Conservation (phyloP, 208 protist genomes). For the Trypanosoma cruzi region DNA sequence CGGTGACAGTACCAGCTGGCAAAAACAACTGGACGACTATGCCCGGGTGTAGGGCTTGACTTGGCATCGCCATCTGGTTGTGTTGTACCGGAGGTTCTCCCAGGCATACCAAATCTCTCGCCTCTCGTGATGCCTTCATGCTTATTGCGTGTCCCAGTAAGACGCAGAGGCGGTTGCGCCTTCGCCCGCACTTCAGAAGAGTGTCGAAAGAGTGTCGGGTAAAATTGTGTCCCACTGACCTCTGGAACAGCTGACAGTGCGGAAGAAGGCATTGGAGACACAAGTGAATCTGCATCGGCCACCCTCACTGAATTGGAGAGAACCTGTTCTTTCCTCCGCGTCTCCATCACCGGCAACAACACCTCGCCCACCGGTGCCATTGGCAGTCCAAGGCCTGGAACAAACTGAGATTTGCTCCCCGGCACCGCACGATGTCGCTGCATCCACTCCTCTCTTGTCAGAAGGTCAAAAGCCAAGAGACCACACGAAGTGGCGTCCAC, state of each 20-base stretch:
- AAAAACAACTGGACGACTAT: conserved; percentile 10
- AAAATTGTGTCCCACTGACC: not conserved
- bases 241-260: not conserved
- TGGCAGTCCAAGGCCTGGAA: conserved; percentile 16
- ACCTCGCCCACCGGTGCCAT: not conserved
- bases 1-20: conserved; percentile 54
- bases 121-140: not conserved
- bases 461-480: conserved; percentile 56
- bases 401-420: not conserved
- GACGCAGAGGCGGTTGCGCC: not conserved
- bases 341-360: conserved; percentile 22
- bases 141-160: not conserved
- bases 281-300: not conserved
- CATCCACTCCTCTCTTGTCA: conserved; percentile 74
- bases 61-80: conserved; percentile 7
- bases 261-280: not conserved
- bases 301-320: not conserved
- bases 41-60: not conserved
- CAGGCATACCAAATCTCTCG: not conserved
- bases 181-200: not conserved
- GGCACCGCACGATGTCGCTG: conserved; percentile 16
- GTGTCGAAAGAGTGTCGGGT: not conserved
- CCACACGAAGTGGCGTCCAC: conserved; percentile 34
- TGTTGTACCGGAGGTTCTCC: not conserved
- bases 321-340: not conserved